These are phyloP conservation scores for Phytophthora cactorum DNA, from an alignment of 352 stramenopile genomes.

Conservation along the genomic window DNA sequence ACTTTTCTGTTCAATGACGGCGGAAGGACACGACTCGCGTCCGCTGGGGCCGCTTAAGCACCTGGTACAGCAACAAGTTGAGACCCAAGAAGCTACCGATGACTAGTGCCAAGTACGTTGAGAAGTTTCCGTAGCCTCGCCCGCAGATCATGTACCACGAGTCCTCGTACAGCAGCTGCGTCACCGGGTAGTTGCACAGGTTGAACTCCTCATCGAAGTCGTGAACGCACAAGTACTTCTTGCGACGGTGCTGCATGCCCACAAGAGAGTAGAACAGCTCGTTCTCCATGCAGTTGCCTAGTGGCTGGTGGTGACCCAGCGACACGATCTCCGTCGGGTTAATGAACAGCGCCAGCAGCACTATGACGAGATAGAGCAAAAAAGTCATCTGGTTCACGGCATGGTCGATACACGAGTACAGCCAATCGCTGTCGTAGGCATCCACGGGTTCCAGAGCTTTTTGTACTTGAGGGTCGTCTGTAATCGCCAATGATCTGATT, in stretches of 20 bases:
- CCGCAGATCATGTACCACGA: conserved; percentile 90
- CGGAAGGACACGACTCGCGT: conserved; percentile 66
- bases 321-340: conserved; percentile 78
- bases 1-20: conserved; percentile 33
- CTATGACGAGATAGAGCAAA: conserved; percentile 65
- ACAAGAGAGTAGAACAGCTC: conserved; percentile 70
- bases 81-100: conserved; percentile 50
- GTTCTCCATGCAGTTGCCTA: conserved; percentile 70
- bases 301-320: conserved; percentile 72
- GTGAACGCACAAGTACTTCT: conserved; percentile 75
- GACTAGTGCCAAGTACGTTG: conserved; percentile 60
- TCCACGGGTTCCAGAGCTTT: conserved; percentile 64
- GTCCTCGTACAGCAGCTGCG: conserved; percentile 75
- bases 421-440: conserved; percentile 84
- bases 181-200: conserved; percentile 79
- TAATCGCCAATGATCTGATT: conserved; percentile 8
- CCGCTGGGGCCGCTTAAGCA: conserved; percentile 73
- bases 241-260: conserved; percentile 58
- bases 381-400: conserved; percentile 85
- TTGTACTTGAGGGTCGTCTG: conserved; percentile 63
- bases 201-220: conserved; percentile 89
- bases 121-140: conserved; percentile 61
- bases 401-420: conserved; percentile 79
- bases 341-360: conserved; percentile 65
- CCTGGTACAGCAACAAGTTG: conserved; percentile 74